A percentile compares a stretch with the other conserved stretches of the same genome.
These are phyloP conservation scores for Beauveria medogensis DNA, from an alignment of 2,329 filamentous ascomycete genomes.

Conservation along the genomic window DNA sequence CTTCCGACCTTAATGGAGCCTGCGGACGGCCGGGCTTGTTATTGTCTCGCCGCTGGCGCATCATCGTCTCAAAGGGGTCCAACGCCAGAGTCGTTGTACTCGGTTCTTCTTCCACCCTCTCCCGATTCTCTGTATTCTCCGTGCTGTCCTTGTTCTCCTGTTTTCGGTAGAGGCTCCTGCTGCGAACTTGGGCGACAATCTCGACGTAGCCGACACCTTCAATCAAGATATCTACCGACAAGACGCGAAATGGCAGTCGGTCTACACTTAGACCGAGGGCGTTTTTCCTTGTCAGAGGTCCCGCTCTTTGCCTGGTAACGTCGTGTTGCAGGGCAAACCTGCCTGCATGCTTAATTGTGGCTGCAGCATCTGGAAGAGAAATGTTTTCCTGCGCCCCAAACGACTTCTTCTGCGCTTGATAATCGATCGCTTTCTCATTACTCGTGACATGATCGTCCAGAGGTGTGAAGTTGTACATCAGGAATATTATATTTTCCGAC, in stretches of 20 bases:
- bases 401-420: constrained; percentile 57
- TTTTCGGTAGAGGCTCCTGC: constrained; percentile 34
- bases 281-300: constrained; percentile 57
- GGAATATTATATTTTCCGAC: constrained; percentile 51
- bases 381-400: constrained; percentile 55
- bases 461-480: constrained; percentile 83
- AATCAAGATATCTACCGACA: constrained; percentile 76
- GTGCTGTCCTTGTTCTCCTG: constrained; percentile 12
- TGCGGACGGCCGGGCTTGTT: neutral
- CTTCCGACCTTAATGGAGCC: constrained; percentile 5
- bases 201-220: constrained; percentile 95
- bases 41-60: constrained; percentile 18
- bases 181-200: constrained; percentile 71
- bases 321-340: constrained; percentile 69
- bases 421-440: constrained; percentile 69
- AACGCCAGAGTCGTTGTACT: neutral
- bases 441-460: constrained; percentile 67
- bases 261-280: constrained; percentile 58
- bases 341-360: constrained; percentile 61
- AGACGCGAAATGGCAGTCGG: constrained; percentile 67
- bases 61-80: constrained; percentile 21
- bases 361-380: constrained; percentile 46
- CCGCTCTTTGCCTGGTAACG: constrained; percentile 71
- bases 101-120: constrained; percentile 10
- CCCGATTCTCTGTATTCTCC: neutral